Percentiles rank a stretch among this genome's conserved stretches.
phyloP scores from a whole-genome alignment of 495 filamentous ascomycete species.

The Penicillium nucicola region DNA sequence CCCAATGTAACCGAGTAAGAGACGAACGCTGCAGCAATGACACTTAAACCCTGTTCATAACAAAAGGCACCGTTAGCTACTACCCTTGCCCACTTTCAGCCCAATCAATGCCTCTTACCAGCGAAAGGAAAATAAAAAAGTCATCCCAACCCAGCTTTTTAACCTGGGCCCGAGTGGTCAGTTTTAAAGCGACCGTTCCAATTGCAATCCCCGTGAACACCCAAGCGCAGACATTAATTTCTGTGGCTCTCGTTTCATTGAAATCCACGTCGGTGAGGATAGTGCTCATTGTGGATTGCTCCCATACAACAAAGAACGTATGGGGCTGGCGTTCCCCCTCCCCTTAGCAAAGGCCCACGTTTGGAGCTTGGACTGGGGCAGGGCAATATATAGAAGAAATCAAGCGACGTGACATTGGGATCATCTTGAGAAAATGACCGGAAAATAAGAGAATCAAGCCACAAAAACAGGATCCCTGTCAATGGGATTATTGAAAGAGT shows the following conservation, averaged over 20 bases:
- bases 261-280: conserved; percentile 18
- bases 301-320: neutral
- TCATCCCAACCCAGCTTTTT: conserved; percentile 18
- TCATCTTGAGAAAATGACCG: too few relatives aligned
- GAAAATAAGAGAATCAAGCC: too few relatives aligned
- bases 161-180: conserved; percentile 8
- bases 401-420: too few relatives aligned
- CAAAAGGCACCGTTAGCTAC: neutral
- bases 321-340: too few relatives aligned
- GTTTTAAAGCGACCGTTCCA: conserved; percentile 12
- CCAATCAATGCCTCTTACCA: conserved; percentile 8
- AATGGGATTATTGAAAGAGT: too few relatives aligned
- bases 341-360: too few relatives aligned
- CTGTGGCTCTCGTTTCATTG: conserved; percentile 5
- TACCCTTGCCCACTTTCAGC: too few relatives aligned
- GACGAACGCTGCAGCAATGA: conserved; percentile 19
- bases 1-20: conserved; percentile 20
- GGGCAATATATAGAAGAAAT: too few relatives aligned
- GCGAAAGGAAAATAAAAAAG: conserved; percentile 25
- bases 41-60: conserved; percentile 16
- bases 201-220: conserved; percentile 19
- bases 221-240: conserved; percentile 18
- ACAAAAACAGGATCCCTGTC: too few relatives aligned
- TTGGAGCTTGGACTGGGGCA: too few relatives aligned
- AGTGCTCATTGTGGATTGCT: conserved; percentile 5